Base-by-base conservation (phyloP, 2,329 filamentous ascomycete species). In the Pseudogymnoascus sp. region DNA sequence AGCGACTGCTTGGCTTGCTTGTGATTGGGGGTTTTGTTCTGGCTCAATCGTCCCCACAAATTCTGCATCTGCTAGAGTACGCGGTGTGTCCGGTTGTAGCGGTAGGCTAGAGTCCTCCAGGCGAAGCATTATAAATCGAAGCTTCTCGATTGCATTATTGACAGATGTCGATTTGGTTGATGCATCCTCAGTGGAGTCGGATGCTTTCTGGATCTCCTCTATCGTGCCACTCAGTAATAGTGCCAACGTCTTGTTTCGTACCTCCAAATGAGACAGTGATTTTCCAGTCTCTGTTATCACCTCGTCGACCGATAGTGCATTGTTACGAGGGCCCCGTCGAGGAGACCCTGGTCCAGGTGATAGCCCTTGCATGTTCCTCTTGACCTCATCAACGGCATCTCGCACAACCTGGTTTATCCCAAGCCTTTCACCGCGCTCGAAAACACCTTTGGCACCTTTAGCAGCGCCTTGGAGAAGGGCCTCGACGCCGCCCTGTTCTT, bases 381-480 rank as follows among this genome's bases (percentile, higher is more conserved):
- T 83, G 59, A 93, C 88, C 74, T 95, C 91, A 7, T 86, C 87
- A 70, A 94, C 83, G 16, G 90, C 90, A 67, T 90, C 89, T n/a
- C 90, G 83, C 6, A 94, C 85, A 0, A 87, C 89, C 72, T 89
- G 88, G 70, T 91, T 92, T 62, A 94, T 88, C 6, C 89, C 89
- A 65, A 92, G 84, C 69, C 85, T 88, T 73, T 92, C 89, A 61
- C 90, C 83, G 33, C 84, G 81, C 68, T 90, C 86, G 35, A 91
- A 78, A 14, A 93, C 85, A 61, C 85, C 86, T 70, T 88, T 90
- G 19, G 90, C 89, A 2, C 85, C 86, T 70, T 88, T 90, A 19
- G 90, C 89, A 3, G 90, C 90, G 14, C 87, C 88, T 70, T 92
- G 88, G 29, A 94, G 81, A 0, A 94, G 72, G 1, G 83, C 83